These are phyloP conservation scores for Nymphaea colorata DNA, from an alignment of 164 flowering plant species.

Conservation along the genomic window DNA sequence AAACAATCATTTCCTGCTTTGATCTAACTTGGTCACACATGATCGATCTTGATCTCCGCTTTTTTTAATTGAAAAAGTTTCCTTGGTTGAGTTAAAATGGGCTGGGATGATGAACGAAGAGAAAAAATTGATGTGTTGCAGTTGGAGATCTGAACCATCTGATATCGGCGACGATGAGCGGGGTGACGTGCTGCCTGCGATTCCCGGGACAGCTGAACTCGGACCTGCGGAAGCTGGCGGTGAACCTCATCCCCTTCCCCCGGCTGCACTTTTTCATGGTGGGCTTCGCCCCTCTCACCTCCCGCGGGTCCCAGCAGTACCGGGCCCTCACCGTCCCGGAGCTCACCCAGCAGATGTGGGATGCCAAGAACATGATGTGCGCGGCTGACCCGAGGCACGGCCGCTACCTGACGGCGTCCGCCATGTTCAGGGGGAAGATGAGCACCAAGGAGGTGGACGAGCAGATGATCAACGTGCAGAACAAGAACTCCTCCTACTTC, in stretches of 20 bases:
- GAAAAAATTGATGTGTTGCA: too few relatives aligned
- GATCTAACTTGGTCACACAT: too few relatives aligned
- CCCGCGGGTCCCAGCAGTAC: conserved; percentile 1
- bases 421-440: conserved; percentile 1
- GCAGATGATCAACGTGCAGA: conserved; percentile 1
- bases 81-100: too few relatives aligned
- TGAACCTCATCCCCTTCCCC: conserved; percentile 1
- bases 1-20: too few relatives aligned
- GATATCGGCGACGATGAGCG: conserved; percentile 1
- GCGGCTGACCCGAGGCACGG: not conserved
- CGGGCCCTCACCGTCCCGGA: not conserved
- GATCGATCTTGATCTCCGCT: too few relatives aligned
- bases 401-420: not conserved
- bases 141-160: conserved; percentile 2
- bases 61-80: too few relatives aligned
- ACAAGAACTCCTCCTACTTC: not conserved
- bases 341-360: conserved; percentile 1
- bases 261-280: conserved; percentile 2
- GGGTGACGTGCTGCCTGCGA: conserved; percentile 1
- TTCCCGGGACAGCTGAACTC: conserved; percentile 2
- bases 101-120: too few relatives aligned
- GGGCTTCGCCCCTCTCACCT: not conserved
- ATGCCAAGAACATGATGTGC: conserved; percentile 1
- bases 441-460: not conserved
- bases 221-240: conserved; percentile 1